Conservation (phyloP, 192 early-diverging fungal species). For the Backusella parvicylindrica region DNA sequence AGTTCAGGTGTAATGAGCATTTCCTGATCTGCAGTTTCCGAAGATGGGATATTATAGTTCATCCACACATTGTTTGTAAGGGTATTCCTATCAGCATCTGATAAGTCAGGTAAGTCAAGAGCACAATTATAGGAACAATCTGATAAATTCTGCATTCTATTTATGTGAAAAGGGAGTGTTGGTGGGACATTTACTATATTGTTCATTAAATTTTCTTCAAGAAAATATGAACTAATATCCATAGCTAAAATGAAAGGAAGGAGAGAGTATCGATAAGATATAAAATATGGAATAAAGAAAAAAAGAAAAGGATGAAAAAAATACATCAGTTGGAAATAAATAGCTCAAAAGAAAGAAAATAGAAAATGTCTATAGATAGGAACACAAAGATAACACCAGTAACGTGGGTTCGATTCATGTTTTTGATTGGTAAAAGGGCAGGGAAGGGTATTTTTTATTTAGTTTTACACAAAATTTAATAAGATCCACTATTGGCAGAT, state of each 20-base stretch:
- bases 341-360: background rate
- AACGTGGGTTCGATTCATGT: background rate
- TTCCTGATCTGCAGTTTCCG: background rate
- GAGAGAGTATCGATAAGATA: background rate
- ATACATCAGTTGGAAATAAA: background rate
- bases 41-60: background rate
- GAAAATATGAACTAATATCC: background rate
- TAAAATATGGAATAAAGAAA: background rate
- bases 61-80: background rate
- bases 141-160: background rate
- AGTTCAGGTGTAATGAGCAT: background rate
- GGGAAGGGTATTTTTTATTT: background rate
- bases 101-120: background rate
- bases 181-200: background rate
- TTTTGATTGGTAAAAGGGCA: background rate
- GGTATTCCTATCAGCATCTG: background rate
- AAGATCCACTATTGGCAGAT: background rate
- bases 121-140: background rate
- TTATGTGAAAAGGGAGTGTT: background rate
- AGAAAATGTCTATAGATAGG: background rate
- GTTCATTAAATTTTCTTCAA: background rate
- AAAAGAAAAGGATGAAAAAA: background rate
- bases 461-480: background rate
- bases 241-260: conserved; percentile 1
- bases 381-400: background rate